Evolutionary conservation across 2,329 filamentous ascomycete genomes (phyloP).

Genomic region (Teratosphaeria epicoccoides): DNA sequence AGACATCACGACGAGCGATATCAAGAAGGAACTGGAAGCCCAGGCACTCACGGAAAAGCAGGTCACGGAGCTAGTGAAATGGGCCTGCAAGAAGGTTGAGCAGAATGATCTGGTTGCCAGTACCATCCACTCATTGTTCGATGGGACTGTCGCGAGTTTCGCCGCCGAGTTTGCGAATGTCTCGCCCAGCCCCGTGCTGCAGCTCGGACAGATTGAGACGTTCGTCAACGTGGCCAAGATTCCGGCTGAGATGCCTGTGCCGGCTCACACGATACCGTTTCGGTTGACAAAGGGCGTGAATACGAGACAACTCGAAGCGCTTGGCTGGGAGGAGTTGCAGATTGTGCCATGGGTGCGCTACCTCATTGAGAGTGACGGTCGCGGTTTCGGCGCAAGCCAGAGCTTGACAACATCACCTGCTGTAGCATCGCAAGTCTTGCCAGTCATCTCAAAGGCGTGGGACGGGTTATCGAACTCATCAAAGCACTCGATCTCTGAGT

Average conservation of each 20-base stretch:
- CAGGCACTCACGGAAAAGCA: slow-evolving; percentile 72
- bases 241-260: slow-evolving; percentile 68
- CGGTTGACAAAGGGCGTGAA: slow-evolving; percentile 65
- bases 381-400: slow-evolving; percentile 50
- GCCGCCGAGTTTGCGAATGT: slow-evolving; percentile 40
- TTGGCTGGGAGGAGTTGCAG: slow-evolving; percentile 80
- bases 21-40: slow-evolving; percentile 69
- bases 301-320: slow-evolving; percentile 57
- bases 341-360: slow-evolving; percentile 78
- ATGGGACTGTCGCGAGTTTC: slow-evolving; percentile 65
- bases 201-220: slow-evolving; percentile 62
- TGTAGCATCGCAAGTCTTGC: slow-evolving; percentile 68
- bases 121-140: slow-evolving; percentile 60
- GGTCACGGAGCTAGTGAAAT: slow-evolving; percentile 70
- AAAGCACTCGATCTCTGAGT: slow-evolving; percentile 52
- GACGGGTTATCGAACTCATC: slow-evolving; percentile 60
- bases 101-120: slow-evolving; percentile 60
- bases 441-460: slow-evolving; percentile 80
- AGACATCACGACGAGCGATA: slow-evolving; percentile 76
- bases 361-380: slow-evolving; percentile 57
- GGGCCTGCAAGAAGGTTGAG: slow-evolving; percentile 64
- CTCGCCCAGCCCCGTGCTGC: slow-evolving; percentile 59
- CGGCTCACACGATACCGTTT: slow-evolving; percentile 72
- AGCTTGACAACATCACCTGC: slow-evolving; percentile 60
- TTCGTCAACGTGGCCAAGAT: slow-evolving; percentile 72